These are phyloP conservation scores for Drechslerella stenobrocha DNA, from an alignment of 2,329 filamentous ascomycete species.

Conservation along the genomic window DNA sequence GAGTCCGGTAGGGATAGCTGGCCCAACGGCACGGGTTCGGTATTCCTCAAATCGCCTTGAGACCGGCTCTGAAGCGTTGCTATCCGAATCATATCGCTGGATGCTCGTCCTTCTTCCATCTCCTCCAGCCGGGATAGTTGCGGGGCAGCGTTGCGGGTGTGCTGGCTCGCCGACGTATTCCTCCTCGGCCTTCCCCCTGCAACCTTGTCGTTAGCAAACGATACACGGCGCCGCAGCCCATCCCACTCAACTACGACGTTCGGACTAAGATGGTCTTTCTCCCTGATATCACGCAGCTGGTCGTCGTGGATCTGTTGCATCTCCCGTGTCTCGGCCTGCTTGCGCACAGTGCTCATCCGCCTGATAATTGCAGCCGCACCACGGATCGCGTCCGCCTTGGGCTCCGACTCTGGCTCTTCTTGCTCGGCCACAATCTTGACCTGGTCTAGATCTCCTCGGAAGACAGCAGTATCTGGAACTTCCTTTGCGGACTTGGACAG, in stretches of 20 bases:
- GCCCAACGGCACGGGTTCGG: constrained; percentile 55
- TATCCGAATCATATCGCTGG: constrained; percentile 43
- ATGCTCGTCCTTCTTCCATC: constrained; percentile 46
- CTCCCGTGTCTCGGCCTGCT: constrained; percentile 79
- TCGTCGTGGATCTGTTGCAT: constrained; percentile 77
- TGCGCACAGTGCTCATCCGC: constrained; percentile 73
- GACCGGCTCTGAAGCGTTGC: constrained; percentile 48
- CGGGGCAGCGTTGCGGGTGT: constrained; percentile 53
- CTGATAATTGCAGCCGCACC: constrained; percentile 86
- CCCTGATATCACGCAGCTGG: constrained; percentile 69
- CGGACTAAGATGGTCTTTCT: constrained; percentile 76
- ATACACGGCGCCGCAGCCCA: constrained; percentile 72
- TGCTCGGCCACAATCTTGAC: constrained; percentile 93
- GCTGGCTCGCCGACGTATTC: constrained; percentile 58
- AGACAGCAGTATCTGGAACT: constrained; percentile 88
- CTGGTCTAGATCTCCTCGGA: constrained; percentile 90
- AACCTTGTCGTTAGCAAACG: constrained; percentile 42
- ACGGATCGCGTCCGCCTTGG: constrained; percentile 93
- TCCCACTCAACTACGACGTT: constrained; percentile 78
- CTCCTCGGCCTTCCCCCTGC: constrained; percentile 57
- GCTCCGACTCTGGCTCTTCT: constrained; percentile 93
- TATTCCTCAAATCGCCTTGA: constrained; percentile 52
- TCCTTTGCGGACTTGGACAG: constrained; percentile 98
- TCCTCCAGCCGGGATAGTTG: constrained; percentile 32
- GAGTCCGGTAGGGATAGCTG: constrained; percentile 40